Evolutionary conservation across 495 filamentous ascomycete genomes (phyloP), one percentile per base, ranked within the genome.

Genomic region (Rostrohypoxylon terebratum): DNA sequence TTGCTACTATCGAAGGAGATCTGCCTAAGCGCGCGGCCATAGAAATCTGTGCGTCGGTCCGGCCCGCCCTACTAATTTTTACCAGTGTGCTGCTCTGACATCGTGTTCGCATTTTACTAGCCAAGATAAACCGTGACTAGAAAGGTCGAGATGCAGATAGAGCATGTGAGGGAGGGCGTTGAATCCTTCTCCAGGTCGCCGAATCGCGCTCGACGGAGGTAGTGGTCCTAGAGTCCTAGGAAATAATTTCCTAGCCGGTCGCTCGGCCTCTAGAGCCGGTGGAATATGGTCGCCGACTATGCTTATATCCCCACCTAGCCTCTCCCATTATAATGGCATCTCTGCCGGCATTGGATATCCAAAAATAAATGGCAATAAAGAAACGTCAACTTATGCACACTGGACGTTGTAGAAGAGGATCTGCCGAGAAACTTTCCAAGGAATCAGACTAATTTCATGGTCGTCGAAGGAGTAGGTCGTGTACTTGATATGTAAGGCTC

Each of bases 201-300:
- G 63, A 58, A 25, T 48, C 34, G 11, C 58, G 16, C 18, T 45
- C 13, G 10, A 59, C 59, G 59, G 25, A 48, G 59, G 44, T 63
- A 9, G 14, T 18, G 53, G 44, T 55, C 34, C 16, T 45, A 16
- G 45, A 53, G 44, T 55, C 34, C 16, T 45, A 16, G 45, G 11
- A 28, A 23, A 44, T 34, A 20, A 54, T 60, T 42, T 18, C 64
- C 33, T 21, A 31, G n/a, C 55, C n/a, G 63, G n/a, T 42, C 14
- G 50, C 14, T 66, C 53, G 63, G 63, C 63, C 63, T 66, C 16
- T 40, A 60, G 16, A 11, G 14, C 23, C 14, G 3, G 34, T 45
- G 14, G 7, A n/a, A 34, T 28, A 23, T 69, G 48, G 42, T 69
- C 66, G 59, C 57, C 66, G 66, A 69, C 54, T 50, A 69, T 21